Percentiles rank a stretch among this genome's conserved stretches.
phyloP scores from a whole-genome alignment of 2,329 filamentous ascomycete genomes.

The Penicillium griseofulvum region DNA sequence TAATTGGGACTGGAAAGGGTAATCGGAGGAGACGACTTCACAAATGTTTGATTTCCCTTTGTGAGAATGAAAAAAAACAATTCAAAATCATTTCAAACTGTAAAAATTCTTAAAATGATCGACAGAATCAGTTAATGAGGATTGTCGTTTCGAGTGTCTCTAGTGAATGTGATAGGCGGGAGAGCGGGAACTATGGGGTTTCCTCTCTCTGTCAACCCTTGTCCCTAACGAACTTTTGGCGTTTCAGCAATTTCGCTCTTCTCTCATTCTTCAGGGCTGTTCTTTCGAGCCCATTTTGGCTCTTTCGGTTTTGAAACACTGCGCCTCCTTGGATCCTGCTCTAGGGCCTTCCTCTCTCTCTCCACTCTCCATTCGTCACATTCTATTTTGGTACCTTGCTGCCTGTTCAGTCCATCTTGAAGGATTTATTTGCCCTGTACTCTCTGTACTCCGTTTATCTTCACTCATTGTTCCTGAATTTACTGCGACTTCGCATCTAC shows the following conservation, averaged over 20 bases:
- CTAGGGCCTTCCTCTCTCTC: background rate
- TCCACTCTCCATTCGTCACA: background rate
- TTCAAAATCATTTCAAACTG: background rate
- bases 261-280: background rate
- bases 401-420: constrained; percentile 2
- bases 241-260: constrained; percentile 16
- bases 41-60: constrained; percentile 28
- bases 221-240: constrained; percentile 1
- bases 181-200: constrained; percentile 7
- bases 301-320: background rate
- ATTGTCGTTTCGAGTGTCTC: constrained; percentile 15
- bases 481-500: background rate
- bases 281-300: background rate
- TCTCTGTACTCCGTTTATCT: background rate
- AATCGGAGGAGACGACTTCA: constrained; percentile 25
- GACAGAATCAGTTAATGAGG: constrained; percentile 22
- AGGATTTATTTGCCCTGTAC: background rate
- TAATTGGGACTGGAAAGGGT: constrained; percentile 25
- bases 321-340: background rate
- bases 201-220: constrained; percentile 14
- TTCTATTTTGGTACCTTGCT: constrained; percentile 5
- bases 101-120: constrained; percentile 10
- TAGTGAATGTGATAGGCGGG: constrained; percentile 23
- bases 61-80: constrained; percentile 26
- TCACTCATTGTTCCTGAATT: background rate